Conservation (phyloP, 1,284 basidiomycete species). For the Heimioporus retisporus region DNA sequence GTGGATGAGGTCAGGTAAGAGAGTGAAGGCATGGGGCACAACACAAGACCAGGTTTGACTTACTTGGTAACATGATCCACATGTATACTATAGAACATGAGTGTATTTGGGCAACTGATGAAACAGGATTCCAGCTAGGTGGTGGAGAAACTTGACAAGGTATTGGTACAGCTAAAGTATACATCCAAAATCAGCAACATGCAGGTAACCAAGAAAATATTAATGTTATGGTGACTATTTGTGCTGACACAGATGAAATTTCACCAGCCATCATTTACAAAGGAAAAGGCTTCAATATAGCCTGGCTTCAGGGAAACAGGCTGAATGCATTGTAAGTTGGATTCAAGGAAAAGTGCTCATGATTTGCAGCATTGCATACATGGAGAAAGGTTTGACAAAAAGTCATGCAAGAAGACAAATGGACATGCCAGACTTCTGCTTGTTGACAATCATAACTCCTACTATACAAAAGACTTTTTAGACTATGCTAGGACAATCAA, state of each 20-base stretch:
- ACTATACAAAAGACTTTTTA: neutral
- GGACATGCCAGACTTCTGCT: neutral
- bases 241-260: neutral
- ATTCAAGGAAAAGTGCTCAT: too few species aligned
- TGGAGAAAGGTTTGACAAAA: neutral
- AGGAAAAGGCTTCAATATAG: neutral
- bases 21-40: too few species aligned
- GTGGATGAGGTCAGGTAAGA: too few species aligned
- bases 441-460: neutral
- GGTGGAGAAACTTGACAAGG: neutral
- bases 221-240: conserved; percentile 13
- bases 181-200: conserved; percentile 10
- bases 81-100: neutral
- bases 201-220: conserved; percentile 8
- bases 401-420: neutral
- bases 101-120: conserved; percentile 13
- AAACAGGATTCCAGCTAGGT: conserved; percentile 13
- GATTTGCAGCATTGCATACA: too few species aligned
- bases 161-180: neutral
- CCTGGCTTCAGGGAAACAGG: neutral
- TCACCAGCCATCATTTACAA: conserved; percentile 5
- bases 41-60: conserved; percentile 5
- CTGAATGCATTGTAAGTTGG: neutral
- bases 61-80: neutral
- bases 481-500: neutral